Evolutionary conservation across 495 filamentous ascomycete species (phyloP), one percentile per base, ranked within the genome.

Genomic region (Tuber magnatum): DNA sequence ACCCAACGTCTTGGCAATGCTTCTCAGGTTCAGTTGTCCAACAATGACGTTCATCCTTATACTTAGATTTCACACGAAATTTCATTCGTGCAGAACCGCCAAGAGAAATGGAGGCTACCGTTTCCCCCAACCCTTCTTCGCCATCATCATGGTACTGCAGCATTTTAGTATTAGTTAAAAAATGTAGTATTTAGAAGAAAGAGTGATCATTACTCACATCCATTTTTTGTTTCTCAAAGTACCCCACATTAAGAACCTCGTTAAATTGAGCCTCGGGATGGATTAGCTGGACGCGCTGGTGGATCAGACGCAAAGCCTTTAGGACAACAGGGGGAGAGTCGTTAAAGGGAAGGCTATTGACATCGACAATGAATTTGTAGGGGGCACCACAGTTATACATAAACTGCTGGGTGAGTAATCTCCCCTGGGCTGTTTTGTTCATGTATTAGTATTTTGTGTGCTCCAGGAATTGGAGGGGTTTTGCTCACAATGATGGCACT

Each of bases 131-230:
- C 0, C 88, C 88, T 0, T 81, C 83, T 82, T 97, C 94, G 0
- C 94, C 94, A 75, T 97, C 94, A 79, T 96, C 93, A 73, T 97
- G 94, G 75, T 88, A 93, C 90, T 95, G 81, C 39, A 74, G 39
- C 41, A 76, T 41, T 69, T n/a, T 28, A n/a, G n/a, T 10, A 20
- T 61, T 40, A 43, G 65, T 86, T 76, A 85, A 56, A 56, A 74
- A 72, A 76, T 71, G 14, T 24, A 28, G 1, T 16, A 40, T 39
- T 40, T 70, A 24, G 46, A 10, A 14, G 70, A 24, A 20, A 43
- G 0, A 61, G 73, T 40, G 32, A 12, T 8, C 24, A 24, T 65
- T 6, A 84, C 90, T 81, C 86, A 93, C 92, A 24, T 87, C 86
- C 51, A 94, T 94, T 39, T 86, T 85, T 74, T 89, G 88, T 0